Percentiles rank a stretch among this genome's conserved stretches.
phyloP scores from a whole-genome alignment of 2,329 filamentous ascomycete species.

The Coniochaeta sp. region DNA sequence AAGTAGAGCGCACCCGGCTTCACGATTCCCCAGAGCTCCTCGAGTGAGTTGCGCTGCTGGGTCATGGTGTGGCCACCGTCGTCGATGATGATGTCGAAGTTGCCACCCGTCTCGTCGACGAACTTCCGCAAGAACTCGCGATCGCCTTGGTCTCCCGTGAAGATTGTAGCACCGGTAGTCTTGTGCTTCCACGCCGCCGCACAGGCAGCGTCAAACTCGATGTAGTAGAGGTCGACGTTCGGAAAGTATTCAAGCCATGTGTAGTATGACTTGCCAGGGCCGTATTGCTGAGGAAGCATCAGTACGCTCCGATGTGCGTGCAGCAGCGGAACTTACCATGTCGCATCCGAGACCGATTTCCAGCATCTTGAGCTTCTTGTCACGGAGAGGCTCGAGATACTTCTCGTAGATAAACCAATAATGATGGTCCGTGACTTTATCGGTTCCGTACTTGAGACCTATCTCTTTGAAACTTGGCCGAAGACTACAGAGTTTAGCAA shows the following conservation, averaged over 20 bases:
- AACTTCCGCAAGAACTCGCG: slow-evolving; percentile 25
- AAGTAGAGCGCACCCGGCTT: slow-evolving; percentile 27
- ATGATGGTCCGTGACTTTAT: slow-evolving; percentile 29
- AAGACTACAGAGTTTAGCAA: background rate
- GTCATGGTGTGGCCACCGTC: slow-evolving; percentile 29
- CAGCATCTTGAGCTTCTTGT: slow-evolving; percentile 27
- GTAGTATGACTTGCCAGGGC: slow-evolving; percentile 28
- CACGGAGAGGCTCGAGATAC: slow-evolving; percentile 23
- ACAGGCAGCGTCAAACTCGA: slow-evolving; percentile 29
- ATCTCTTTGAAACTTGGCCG: slow-evolving; percentile 22
- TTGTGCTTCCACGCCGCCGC: slow-evolving; percentile 25
- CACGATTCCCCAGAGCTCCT: slow-evolving; percentile 26
- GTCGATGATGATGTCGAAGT: slow-evolving; percentile 33
- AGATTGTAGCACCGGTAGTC: slow-evolving; percentile 26
- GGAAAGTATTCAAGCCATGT: slow-evolving; percentile 32
- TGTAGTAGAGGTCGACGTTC: slow-evolving; percentile 30
- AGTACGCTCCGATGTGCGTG: background rate
- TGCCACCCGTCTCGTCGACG: slow-evolving; percentile 19
- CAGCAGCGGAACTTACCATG: slow-evolving; percentile 16
- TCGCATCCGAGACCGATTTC: slow-evolving; percentile 33
- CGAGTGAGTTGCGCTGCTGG: slow-evolving; percentile 26
- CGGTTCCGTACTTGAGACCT: slow-evolving; percentile 26
- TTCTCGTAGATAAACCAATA: slow-evolving; percentile 33
- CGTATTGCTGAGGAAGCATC: slow-evolving; percentile 18
- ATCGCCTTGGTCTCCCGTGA: slow-evolving; percentile 30